Evolutionary conservation across 73 alveolate species (phyloP).

Genomic region (Paramecium caudatum): DNA sequence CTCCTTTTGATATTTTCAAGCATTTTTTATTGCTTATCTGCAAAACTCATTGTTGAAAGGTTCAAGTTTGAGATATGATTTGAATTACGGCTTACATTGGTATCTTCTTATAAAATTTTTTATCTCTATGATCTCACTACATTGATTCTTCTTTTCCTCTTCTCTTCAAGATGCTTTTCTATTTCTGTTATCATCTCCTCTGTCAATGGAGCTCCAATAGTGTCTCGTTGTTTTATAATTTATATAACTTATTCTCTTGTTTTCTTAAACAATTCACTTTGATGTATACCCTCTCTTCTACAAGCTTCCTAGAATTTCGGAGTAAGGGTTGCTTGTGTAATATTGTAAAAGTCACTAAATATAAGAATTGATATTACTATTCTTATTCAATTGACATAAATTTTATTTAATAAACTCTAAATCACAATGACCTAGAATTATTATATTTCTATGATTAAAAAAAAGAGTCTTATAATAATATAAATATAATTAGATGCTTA

Average conservation of each 20-base stretch:
- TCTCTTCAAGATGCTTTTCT: constrained; percentile 56
- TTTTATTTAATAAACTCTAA: not conserved
- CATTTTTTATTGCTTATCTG: constrained; percentile 64
- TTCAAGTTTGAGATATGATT: constrained; percentile 17
- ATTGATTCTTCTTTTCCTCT: constrained; percentile 24
- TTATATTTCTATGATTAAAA: no score
- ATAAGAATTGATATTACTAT: constrained; percentile 1
- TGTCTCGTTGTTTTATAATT: constrained; percentile 23
- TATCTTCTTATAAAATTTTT: constrained; percentile 34
- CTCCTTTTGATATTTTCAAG: constrained; percentile 61
- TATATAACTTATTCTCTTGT: constrained; percentile 20
- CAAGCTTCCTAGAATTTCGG: constrained; percentile 64
- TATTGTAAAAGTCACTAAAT: not conserved
- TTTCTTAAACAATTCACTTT: constrained; percentile 23
- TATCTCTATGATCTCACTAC: constrained; percentile 34
- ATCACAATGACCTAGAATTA: no score
- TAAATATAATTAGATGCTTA: no score
- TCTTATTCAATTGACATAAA: constrained; percentile 30
- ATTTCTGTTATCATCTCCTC: constrained; percentile 29
- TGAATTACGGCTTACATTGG: constrained; percentile 17
- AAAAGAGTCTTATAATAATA: no score
- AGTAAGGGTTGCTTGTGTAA: constrained; percentile 33
- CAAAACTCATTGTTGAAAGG: constrained; percentile 58
- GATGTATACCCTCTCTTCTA: constrained; percentile 54
- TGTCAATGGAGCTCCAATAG: constrained; percentile 5